phyloP scores from a whole-genome alignment of 2,329 filamentous ascomycete genomes.

The Phialophora expanda region DNA sequence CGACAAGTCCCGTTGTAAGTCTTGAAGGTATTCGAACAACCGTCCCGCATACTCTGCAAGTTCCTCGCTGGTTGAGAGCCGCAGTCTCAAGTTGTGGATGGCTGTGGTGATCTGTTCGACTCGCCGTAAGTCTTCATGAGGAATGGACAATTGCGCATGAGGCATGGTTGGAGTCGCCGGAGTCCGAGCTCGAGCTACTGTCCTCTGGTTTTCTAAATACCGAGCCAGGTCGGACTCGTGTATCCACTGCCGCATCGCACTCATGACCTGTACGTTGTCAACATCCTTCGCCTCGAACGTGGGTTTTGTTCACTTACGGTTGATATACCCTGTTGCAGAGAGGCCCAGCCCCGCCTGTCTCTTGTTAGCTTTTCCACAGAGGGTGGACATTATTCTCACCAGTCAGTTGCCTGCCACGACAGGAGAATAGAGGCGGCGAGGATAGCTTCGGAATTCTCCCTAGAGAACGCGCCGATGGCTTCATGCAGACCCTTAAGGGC shows the following conservation, averaged over 20 bases:
- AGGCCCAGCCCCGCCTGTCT: slow-evolving; percentile 85
- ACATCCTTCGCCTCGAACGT: slow-evolving; percentile 3
- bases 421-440: slow-evolving; percentile 89
- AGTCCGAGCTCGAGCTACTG: slow-evolving; percentile 45
- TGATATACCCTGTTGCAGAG: slow-evolving; percentile 87
- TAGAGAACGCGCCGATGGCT: slow-evolving; percentile 82
- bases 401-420: slow-evolving; percentile 95
- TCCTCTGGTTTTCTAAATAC: slow-evolving; percentile 50
- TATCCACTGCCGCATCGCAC: slow-evolving; percentile 90
- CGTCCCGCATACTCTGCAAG: slow-evolving; percentile 71
- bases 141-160: slow-evolving; percentile 40
- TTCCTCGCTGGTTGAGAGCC: slow-evolving; percentile 71
- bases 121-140: slow-evolving; percentile 67
- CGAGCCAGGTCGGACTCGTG: slow-evolving; percentile 72
- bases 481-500: slow-evolving; percentile 87
- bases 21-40: slow-evolving; percentile 73
- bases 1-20: slow-evolving; percentile 72
- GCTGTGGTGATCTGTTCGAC: slow-evolving; percentile 71
- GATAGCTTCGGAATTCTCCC: slow-evolving; percentile 85
- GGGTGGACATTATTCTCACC: slow-evolving; percentile 64
- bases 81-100: slow-evolving; percentile 62
- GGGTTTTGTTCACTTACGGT: slow-evolving; percentile 65
- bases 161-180: slow-evolving; percentile 44
- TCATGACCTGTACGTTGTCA: slow-evolving; percentile 68
- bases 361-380: slow-evolving; percentile 44